Evolutionary conservation across 228 moss, liverwort and hornwort genomes (phyloP).

Genomic region (Sphagnum fallax): DNA sequence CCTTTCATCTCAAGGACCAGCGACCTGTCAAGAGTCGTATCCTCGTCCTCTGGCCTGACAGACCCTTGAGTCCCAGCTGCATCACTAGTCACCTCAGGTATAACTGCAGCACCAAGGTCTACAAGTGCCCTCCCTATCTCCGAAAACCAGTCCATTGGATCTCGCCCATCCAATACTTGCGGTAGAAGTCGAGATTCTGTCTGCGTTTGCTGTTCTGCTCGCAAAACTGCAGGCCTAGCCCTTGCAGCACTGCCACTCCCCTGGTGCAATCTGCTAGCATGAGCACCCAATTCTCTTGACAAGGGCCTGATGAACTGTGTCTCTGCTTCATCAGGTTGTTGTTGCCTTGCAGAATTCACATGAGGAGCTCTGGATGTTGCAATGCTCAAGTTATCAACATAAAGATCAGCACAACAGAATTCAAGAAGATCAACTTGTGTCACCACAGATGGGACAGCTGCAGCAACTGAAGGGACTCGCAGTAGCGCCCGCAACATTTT

Average conservation of each 20-base stretch:
- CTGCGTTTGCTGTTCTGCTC: conserved; percentile 16
- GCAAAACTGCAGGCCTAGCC: conserved; percentile 4
- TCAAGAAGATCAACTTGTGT: conserved; percentile 87
- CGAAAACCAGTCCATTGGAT: conserved; percentile 53
- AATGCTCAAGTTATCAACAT: conserved; percentile 2
- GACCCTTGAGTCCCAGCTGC: neutral
- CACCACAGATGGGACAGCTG: conserved; percentile 61
- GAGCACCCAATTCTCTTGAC: conserved; percentile 5
- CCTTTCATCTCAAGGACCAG: conserved; percentile 60
- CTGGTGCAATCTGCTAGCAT: conserved; percentile 14
- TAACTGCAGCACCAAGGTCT: conserved; percentile 57
- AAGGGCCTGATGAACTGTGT: conserved; percentile 3
- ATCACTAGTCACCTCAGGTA: conserved; percentile 38
- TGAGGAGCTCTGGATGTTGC: neutral
- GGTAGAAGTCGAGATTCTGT: conserved; percentile 7
- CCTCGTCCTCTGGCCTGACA: conserved; percentile 11
- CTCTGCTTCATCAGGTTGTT: conserved; percentile 4
- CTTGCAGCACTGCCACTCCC: conserved; percentile 9
- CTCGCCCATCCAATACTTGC: conserved; percentile 42
- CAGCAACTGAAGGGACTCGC: conserved; percentile 56
- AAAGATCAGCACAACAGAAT: conserved; percentile 76
- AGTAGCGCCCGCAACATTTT: conserved; percentile 71
- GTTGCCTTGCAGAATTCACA: neutral
- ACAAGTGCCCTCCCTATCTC: conserved; percentile 71
- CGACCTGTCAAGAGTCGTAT: conserved; percentile 18